Percentiles rank a stretch among this genome's conserved stretches.
These are phyloP conservation scores for Botrytis paeoniae DNA, from an alignment of 2,329 filamentous ascomycete genomes.

Conservation along the genomic window DNA sequence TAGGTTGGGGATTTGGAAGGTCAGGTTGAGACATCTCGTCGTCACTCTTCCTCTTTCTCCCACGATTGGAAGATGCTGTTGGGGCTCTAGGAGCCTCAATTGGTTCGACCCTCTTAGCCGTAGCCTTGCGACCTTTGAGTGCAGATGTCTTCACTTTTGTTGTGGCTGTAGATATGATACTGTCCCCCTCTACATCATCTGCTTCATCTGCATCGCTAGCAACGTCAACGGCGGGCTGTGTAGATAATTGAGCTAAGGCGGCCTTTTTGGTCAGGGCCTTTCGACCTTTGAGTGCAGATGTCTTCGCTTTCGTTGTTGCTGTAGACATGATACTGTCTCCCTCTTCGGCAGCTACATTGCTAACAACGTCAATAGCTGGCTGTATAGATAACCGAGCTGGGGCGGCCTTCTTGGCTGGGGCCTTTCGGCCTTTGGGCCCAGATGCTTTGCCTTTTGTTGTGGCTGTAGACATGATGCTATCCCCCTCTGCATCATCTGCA, in stretches of 20 bases:
- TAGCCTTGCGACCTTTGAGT: slow-evolving; percentile 33
- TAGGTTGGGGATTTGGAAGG: slow-evolving; percentile 40
- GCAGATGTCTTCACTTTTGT: neutral
- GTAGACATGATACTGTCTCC: slow-evolving; percentile 52
- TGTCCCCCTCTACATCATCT: slow-evolving; percentile 48
- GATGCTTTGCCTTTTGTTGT: slow-evolving; percentile 59
- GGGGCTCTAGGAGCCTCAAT: slow-evolving; percentile 45
- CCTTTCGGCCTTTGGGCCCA: slow-evolving; percentile 47
- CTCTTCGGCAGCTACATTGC: slow-evolving; percentile 44
- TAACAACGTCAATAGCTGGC: slow-evolving; percentile 50
- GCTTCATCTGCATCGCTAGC: too few relatives aligned
- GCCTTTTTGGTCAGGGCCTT: slow-evolving; percentile 50
- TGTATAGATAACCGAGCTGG: slow-evolving; percentile 61
- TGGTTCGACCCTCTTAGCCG: slow-evolving; percentile 53
- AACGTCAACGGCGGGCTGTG: too few relatives aligned
- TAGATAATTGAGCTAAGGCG: slow-evolving; percentile 26
- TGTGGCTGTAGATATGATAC: slow-evolving; percentile 38
- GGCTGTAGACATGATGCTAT: slow-evolving; percentile 57
- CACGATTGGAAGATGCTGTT: slow-evolving; percentile 31
- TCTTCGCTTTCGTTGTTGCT: slow-evolving; percentile 1
- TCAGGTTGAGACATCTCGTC: slow-evolving; percentile 23
- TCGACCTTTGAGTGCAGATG: slow-evolving; percentile 1
- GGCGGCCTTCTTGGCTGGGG: slow-evolving; percentile 54
- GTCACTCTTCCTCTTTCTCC: slow-evolving; percentile 35
- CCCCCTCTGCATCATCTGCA: slow-evolving; percentile 46